Evolutionary conservation across 1,284 basidiomycete species (phyloP).

Genomic region (Thelephora terrestris): DNA sequence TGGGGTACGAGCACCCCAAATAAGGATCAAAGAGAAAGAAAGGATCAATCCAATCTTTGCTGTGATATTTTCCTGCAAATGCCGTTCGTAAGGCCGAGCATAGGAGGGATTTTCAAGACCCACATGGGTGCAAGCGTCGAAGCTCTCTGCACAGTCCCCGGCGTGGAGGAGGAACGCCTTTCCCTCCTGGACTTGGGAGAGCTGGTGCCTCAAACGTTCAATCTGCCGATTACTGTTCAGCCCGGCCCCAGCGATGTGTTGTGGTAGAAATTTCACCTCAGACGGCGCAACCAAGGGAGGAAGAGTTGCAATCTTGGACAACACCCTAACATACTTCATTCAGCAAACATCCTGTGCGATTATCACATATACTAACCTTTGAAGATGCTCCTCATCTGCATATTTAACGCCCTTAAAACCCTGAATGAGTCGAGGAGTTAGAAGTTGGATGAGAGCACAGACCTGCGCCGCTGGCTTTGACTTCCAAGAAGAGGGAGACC

Average conservation of each 20-base stretch:
- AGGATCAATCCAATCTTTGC: conserved; percentile 91
- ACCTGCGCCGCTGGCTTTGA: conserved; percentile 61
- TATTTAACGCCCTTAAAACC: conserved; percentile 39
- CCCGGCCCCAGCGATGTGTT: neutral
- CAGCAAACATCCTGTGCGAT: neutral
- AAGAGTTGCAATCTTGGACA: conserved; percentile 63
- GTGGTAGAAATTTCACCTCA: conserved; percentile 47
- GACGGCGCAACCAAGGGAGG: conserved; percentile 86
- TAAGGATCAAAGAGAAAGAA: conserved; percentile 89
- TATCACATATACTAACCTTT: conserved; percentile 25
- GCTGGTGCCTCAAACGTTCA: conserved; percentile 74
- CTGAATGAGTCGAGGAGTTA: neutral
- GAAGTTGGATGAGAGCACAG: conserved; percentile 5
- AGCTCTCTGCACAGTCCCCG: conserved; percentile 94
- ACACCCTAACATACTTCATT: conserved; percentile 39
- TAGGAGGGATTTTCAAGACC: conserved; percentile 15
- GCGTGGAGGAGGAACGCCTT: conserved; percentile 94
- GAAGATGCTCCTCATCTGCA: conserved; percentile 37
- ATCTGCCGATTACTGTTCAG: conserved; percentile 40
- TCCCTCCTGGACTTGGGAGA: conserved; percentile 73
- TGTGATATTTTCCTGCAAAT: conserved; percentile 75
- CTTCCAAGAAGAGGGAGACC: conserved; percentile 51
- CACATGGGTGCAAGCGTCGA: conserved; percentile 84
- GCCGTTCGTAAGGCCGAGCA: neutral
- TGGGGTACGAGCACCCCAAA: conserved; percentile 90